Base-by-base conservation (phyloP, 441 rosid genomes). In the Bocquillonia castaneifolia region DNA sequence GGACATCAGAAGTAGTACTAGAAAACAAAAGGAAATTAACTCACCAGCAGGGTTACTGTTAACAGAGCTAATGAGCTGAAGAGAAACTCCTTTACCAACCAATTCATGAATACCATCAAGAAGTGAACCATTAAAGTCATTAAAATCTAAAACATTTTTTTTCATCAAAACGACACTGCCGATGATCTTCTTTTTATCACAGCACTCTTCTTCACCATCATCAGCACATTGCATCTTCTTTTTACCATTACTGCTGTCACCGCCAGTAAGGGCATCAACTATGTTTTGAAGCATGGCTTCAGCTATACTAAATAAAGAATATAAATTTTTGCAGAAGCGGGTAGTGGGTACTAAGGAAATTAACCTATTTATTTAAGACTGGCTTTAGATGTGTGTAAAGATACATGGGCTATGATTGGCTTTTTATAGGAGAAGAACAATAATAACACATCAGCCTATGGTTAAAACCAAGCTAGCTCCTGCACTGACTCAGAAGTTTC, bases 151-250 rank as follows among this genome's bases (percentile, higher is more conserved):
- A 61, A 90, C 93, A 66, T 84, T 88, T 74, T 90, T 90, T 77
- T 84, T 92, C 91, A 86, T 92, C 84, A 92, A 76, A 64, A 90
- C 87, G 42, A 85, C 98, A 17, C 74, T 84, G 22, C 94, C 96
- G 53, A 47, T 77, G 45, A 91, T 81, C 84, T 82, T 85, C 76
- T 63, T 65, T 20, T 44, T 0, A 2, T 69, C 63, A 5, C 47
- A n/a, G n/a, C n/a, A n/a, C n/a, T n/a, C n/a, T n/a, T n/a, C n/a
- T n/a, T n/a, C n/a, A n/a, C n/a, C n/a, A n/a, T n/a, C 34, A 6
- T 25, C 54, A 6, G 13, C 63, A 34, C 57, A 7, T 10, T 58
- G 40, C 18, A 74, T 54, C 73, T 74, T 76, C 67, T 56, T 74
- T 20, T 28, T 25, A 22, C 70, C 63, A 22, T 28, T 59, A 14